Evolutionary conservation across 805 yeast genomes (phyloP).

Genomic region (Hanseniaspora osmophila): DNA sequence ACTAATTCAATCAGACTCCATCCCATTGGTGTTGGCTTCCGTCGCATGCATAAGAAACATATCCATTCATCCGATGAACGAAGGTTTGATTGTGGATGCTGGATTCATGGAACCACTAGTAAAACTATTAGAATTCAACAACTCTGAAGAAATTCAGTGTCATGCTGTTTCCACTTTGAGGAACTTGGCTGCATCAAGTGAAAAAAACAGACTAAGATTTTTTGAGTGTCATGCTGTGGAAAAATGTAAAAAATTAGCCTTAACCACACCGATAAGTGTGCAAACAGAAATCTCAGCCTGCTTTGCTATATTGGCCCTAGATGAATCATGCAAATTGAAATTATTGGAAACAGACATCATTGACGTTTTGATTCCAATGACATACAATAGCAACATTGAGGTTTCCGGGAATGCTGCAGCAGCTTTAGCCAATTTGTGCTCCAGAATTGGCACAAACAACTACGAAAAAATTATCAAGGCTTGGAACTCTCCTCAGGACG

Average conservation of each 20-base stretch:
- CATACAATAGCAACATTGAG: conserved; percentile 76
- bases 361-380: conserved; percentile 82
- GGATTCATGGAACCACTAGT: conserved; percentile 91
- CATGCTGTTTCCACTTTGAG: conserved; percentile 94
- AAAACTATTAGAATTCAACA: conserved; percentile 64
- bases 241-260: conserved; percentile 77
- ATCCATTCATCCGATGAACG: conserved; percentile 92
- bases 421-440: conserved; percentile 88
- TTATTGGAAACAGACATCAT: conserved; percentile 72
- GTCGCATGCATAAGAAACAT: conserved; percentile 97
- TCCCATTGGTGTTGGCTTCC: conserved; percentile 86
- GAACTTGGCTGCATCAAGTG: conserved; percentile 90
- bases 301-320: conserved; percentile 89
- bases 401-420: conserved; percentile 98
- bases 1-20: conserved; percentile 75
- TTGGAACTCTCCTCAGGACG: conserved; percentile 73
- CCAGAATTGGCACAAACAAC: conserved; percentile 55
- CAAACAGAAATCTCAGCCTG: conserved; percentile 96
- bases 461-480: conserved; percentile 63
- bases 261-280: conserved; percentile 76
- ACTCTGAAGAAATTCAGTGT: conserved; percentile 92
- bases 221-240: conserved; percentile 92
- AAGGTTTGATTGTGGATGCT: conserved; percentile 88
- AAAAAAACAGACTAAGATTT: conserved; percentile 79
- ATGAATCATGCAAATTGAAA: conserved; percentile 83